Percentiles rank a stretch among this genome's conserved stretches.
These are phyloP conservation scores for Trametes sp. DNA, from an alignment of 1,284 basidiomycete genomes.

Conservation along the genomic window DNA sequence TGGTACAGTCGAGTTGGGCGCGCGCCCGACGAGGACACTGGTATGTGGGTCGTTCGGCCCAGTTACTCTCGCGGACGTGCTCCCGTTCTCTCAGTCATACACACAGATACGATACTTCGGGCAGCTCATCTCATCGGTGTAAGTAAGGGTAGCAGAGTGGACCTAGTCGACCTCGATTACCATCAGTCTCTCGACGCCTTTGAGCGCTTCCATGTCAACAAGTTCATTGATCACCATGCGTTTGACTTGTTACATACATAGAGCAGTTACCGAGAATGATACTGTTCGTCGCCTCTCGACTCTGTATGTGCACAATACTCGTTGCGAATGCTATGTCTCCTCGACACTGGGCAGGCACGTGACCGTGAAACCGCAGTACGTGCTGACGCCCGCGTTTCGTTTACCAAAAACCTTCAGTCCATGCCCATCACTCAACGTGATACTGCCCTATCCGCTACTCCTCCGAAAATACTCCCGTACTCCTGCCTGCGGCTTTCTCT, in stretches of 20 bases:
- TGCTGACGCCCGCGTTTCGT: too few species aligned
- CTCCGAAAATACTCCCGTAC: too few species aligned
- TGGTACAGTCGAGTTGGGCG: constrained; percentile 26
- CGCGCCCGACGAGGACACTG: constrained; percentile 29
- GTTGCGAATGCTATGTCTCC: too few species aligned
- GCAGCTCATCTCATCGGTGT: constrained; percentile 29
- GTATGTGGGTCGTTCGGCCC: constrained; percentile 35
- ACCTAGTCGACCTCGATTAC: not conserved
- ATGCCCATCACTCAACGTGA: too few species aligned
- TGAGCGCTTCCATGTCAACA: constrained; percentile 23
- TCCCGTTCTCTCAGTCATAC: constrained; percentile 12
- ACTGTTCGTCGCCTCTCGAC: too few species aligned
- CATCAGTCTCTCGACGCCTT: constrained; percentile 17
- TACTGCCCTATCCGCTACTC: too few species aligned
- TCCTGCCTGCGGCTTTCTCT: too few species aligned
- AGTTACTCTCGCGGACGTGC: constrained; percentile 1
- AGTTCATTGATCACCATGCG: constrained; percentile 28
- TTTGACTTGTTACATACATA: constrained; percentile 7
- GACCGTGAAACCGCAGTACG: too few species aligned
- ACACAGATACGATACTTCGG: constrained; percentile 24
- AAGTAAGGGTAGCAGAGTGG: not conserved
- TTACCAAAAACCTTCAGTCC: too few species aligned
- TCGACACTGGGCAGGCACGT: too few species aligned
- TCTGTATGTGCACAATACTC: too few species aligned
- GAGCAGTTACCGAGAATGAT: too few species aligned